phyloP scores from a whole-genome alignment of 2,329 filamentous ascomycete species.

The Magnaporthiopsis rhizophila region DNA sequence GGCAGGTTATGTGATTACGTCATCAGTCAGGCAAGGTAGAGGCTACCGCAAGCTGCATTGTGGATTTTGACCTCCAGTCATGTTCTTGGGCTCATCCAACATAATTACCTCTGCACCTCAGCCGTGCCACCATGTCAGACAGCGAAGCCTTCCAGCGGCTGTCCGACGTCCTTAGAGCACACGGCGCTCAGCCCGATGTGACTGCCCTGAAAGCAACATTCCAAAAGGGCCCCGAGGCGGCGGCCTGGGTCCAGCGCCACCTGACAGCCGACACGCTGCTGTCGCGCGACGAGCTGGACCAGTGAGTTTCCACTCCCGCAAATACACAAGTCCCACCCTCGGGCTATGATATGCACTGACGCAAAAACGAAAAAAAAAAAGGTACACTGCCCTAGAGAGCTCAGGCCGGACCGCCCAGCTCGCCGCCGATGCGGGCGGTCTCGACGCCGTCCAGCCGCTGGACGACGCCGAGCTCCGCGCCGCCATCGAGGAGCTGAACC shows the following conservation, averaged over 20 bases:
- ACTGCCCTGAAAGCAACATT: slow-evolving; percentile 26
- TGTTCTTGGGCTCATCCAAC: too few relatives aligned
- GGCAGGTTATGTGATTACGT: too few relatives aligned
- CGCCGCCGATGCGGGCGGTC: slow-evolving; percentile 33
- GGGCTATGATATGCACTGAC: too few relatives aligned
- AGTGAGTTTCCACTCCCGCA: slow-evolving; percentile 29
- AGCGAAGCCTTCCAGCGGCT: slow-evolving; percentile 4
- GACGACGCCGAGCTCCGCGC: slow-evolving; percentile 50
- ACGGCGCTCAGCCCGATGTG: slow-evolving; percentile 8
- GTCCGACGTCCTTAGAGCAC: slow-evolving; percentile 9
- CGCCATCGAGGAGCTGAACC: slow-evolving; percentile 56
- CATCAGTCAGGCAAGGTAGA: too few relatives aligned
- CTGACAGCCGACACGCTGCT: slow-evolving; percentile 43
- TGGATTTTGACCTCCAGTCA: too few relatives aligned
- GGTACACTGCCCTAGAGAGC: slow-evolving; percentile 41
- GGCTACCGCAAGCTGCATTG: too few relatives aligned
- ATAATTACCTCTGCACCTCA: too few relatives aligned
- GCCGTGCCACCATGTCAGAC: too few relatives aligned
- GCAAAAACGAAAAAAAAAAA: too few relatives aligned
- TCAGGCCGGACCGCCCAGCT: slow-evolving; percentile 40
- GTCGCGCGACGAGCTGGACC: slow-evolving; percentile 42
- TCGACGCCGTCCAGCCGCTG: slow-evolving; percentile 39
- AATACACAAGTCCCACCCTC: not conserved
- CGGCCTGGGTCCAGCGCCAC: slow-evolving; percentile 41
- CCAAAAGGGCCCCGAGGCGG: slow-evolving; percentile 26